Conservation (phyloP, 2,329 filamentous ascomycete species). For the Hypomyces perniciosus region DNA sequence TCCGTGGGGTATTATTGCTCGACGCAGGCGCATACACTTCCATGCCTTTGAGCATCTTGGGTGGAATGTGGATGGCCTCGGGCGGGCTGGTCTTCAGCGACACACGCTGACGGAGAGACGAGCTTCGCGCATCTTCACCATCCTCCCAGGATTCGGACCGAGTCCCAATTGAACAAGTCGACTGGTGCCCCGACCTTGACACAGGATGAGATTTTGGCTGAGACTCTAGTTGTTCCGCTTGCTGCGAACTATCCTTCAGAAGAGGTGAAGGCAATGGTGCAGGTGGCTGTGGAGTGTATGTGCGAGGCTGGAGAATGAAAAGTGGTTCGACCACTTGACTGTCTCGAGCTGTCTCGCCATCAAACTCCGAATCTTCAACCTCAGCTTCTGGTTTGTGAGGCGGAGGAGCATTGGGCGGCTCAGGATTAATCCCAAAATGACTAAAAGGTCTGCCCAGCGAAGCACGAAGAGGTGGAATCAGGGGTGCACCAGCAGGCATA, state of each 20-base stretch:
- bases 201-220: constrained; percentile 19
- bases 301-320: constrained; percentile 51
- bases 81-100: constrained; percentile 48
- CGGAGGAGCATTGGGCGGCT: not conserved
- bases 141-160: constrained; percentile 4
- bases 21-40: constrained; percentile 19
- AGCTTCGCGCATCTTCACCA: constrained; percentile 22
- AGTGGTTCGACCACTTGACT: constrained; percentile 29
- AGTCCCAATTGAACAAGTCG: not conserved
- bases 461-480: constrained; percentile 15
- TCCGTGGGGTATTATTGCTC: constrained; percentile 28
- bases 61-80: constrained; percentile 49
- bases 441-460: too few relatives aligned
- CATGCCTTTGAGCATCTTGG: constrained; percentile 20
- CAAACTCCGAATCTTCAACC: not conserved
- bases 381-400: not conserved
- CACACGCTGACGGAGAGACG: constrained; percentile 48
- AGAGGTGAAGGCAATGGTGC: constrained; percentile 40
- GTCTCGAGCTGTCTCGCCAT: constrained; percentile 14
- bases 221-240: constrained; percentile 10
- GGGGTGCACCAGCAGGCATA: constrained; percentile 17
- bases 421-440: not conserved
- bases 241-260: constrained; percentile 21
- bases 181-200: not conserved
- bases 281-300: constrained; percentile 49